phyloP scores from a whole-genome alignment of 1,139 yeast genomes.

The Martiniozyma asiatica region DNA sequence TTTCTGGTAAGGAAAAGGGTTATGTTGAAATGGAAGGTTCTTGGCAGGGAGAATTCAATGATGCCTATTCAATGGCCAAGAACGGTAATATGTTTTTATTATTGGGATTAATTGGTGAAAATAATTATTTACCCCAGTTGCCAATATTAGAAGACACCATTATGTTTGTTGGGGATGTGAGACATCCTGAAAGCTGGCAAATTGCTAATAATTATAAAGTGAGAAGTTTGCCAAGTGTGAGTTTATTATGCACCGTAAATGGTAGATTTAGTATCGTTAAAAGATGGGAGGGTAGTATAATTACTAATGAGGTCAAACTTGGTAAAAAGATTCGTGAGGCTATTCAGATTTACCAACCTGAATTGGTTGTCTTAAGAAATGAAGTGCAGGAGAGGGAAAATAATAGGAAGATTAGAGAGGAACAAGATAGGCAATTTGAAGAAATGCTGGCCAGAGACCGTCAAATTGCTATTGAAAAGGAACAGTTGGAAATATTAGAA shows the following conservation, averaged over 20 bases:
- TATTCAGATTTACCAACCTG: constrained; percentile 35
- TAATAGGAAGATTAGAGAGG: constrained; percentile 37
- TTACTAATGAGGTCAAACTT: neutral
- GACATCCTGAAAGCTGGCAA: constrained; percentile 39
- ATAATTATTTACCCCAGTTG: neutral
- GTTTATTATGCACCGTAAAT: constrained; percentile 25
- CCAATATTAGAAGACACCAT: constrained; percentile 19
- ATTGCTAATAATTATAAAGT: constrained; percentile 34
- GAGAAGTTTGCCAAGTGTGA: constrained; percentile 32
- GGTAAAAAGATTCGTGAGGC: constrained; percentile 24
- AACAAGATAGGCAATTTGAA: constrained; percentile 46
- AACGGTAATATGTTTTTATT: constrained; percentile 29
- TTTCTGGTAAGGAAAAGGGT: neutral
- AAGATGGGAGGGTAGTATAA: constrained; percentile 1
- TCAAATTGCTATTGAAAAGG: constrained; percentile 17
- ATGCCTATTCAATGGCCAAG: constrained; percentile 31
- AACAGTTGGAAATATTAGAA: constrained; percentile 9
- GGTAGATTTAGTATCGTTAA: constrained; percentile 1
- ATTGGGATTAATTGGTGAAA: constrained; percentile 1
- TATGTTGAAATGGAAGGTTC: constrained; percentile 11
- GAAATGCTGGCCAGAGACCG: constrained; percentile 37
- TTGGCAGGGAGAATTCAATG: constrained; percentile 30
- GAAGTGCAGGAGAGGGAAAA: constrained; percentile 44
- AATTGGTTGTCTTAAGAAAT: constrained; percentile 35
- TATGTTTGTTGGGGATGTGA: constrained; percentile 30